Conservation (phyloP, 192 early-diverging fungal species). For the Backusella tarrabulga region DNA sequence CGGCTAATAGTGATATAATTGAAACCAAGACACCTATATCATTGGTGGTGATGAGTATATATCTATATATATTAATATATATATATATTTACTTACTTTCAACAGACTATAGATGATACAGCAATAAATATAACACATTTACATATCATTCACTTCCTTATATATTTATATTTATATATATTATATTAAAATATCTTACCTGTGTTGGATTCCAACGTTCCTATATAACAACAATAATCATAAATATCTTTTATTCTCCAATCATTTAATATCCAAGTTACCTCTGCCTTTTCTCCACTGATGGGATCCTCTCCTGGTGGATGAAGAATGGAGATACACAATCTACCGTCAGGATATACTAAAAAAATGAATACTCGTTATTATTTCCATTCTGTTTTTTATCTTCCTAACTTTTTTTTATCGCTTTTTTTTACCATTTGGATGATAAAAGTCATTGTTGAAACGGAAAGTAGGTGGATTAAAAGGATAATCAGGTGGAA, state of each 20-base stretch:
- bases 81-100: slow-evolving; percentile 46
- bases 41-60: not conserved
- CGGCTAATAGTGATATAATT: slow-evolving; percentile 44
- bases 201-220: slow-evolving; percentile 86
- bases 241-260: too few relatives aligned
- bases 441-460: slow-evolving; percentile 87
- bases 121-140: not conserved
- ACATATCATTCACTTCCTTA: not conserved
- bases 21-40: slow-evolving; percentile 48
- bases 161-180: slow-evolving; percentile 10
- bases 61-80: not conserved
- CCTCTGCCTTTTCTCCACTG: slow-evolving; percentile 70
- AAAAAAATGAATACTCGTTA: not conserved
- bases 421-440: slow-evolving; percentile 59
- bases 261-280: slow-evolving; percentile 6
- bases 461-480: slow-evolving; percentile 92
- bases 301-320: slow-evolving; percentile 92
- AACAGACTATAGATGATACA: slow-evolving; percentile 27
- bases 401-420: not conserved
- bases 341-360: slow-evolving; percentile 85
- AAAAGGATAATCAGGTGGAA: slow-evolving; percentile 91
- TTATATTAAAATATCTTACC: slow-evolving; percentile 20
- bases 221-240: slow-evolving; percentile 15
- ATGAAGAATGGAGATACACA: slow-evolving; percentile 96
- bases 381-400: not conserved